Evolutionary conservation across 108 stramenopile genomes (phyloP).

Genomic region (Epithemia pelagica): DNA sequence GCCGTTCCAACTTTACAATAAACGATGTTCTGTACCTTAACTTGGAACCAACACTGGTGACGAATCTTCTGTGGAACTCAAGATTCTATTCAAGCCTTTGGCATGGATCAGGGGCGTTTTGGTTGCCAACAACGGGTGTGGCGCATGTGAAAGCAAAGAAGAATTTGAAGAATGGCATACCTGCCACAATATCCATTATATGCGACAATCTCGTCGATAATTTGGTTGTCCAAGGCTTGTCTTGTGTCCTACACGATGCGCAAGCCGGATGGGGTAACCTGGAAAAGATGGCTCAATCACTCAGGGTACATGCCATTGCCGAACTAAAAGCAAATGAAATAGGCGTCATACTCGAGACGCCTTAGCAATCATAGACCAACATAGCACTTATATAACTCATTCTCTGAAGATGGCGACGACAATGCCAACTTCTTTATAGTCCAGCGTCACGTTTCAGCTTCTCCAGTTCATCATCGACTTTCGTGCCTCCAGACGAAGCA

Average conservation of each 20-base stretch:
- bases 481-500: neutral
- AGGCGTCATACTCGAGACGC: constrained; percentile 8
- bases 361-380: too few relatives aligned
- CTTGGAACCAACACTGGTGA: constrained; percentile 6
- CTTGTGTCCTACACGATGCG: constrained; percentile 21
- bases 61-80: constrained; percentile 14
- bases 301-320: neutral
- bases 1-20: constrained; percentile 24
- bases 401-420: too few relatives aligned
- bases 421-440: constrained; percentile 7
- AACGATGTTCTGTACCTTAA: constrained; percentile 17
- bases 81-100: constrained; percentile 9
- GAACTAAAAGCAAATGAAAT: neutral
- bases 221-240: constrained; percentile 22
- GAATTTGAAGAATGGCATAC: constrained; percentile 10
- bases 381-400: too few relatives aligned
- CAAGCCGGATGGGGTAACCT: constrained; percentile 30
- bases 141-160: constrained; percentile 28
- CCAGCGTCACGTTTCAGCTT: constrained; percentile 65
- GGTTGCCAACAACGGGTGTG: constrained; percentile 25
- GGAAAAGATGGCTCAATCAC: constrained; percentile 5
- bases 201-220: constrained; percentile 37
- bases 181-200: constrained; percentile 26
- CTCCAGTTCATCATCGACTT: constrained; percentile 88
- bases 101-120: constrained; percentile 20